Percentiles rank a stretch among this genome's conserved stretches.
Conservation (phyloP, 1,284 basidiomycete genomes). For the Cutaneotrichosporon sp. region DNA sequence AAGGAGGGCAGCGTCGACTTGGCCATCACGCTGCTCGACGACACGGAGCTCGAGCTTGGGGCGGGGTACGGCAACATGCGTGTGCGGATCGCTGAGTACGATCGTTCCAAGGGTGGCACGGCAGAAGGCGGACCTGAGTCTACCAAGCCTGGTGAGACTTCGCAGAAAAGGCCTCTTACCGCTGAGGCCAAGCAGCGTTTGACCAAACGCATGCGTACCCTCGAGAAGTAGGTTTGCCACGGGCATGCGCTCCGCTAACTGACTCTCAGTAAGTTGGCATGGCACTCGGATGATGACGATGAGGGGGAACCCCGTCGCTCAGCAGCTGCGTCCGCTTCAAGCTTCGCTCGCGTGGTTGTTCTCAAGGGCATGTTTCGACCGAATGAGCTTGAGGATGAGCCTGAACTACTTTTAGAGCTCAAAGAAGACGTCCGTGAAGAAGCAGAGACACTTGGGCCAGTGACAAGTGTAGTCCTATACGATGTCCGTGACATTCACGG, state of each 20-base stretch:
- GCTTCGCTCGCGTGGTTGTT: conserved; percentile 65
- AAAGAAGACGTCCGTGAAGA: conserved; percentile 52
- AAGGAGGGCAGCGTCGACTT: conserved; percentile 90
- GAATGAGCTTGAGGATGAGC: conserved; percentile 79
- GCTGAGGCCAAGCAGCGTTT: conserved; percentile 75
- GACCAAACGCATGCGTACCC: conserved; percentile 72
- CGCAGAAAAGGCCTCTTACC: conserved; percentile 55
- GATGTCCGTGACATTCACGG: conserved; percentile 65
- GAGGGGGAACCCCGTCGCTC: conserved; percentile 22
- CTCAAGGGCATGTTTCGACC: conserved; percentile 93
- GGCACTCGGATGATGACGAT: conserved; percentile 40
- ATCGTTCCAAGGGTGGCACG: conserved; percentile 53
- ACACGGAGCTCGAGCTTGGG: conserved; percentile 84
- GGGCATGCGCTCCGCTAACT: not conserved
- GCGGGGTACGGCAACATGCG: conserved; percentile 63
- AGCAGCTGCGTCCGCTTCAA: too few relatives aligned
- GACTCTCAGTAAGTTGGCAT: conserved; percentile 42
- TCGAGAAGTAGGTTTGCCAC: conserved; percentile 73
- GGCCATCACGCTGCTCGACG: conserved; percentile 82
- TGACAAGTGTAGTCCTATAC: conserved; percentile 93
- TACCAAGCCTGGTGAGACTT: not conserved
- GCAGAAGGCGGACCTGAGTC: conserved; percentile 57
- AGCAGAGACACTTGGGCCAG: conserved; percentile 82
- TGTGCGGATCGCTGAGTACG: conserved; percentile 81
- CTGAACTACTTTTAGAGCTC: conserved; percentile 64